Percentiles rank a stretch among this genome's conserved stretches.
Conservation (phyloP, 2,329 filamentous ascomycete species). For the Colletotrichum euphorbiae region DNA sequence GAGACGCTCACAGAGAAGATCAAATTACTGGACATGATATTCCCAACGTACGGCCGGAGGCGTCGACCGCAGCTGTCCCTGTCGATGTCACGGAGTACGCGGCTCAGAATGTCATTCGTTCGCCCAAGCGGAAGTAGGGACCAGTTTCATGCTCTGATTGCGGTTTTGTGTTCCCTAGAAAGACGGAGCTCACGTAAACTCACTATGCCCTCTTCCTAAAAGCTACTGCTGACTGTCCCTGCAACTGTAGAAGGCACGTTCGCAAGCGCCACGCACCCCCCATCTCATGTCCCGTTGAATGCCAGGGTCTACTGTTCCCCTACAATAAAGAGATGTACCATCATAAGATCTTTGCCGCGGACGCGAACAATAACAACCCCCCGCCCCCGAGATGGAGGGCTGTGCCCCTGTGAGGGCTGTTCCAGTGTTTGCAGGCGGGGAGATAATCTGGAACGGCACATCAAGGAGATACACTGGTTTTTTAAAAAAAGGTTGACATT, state of each 20-base stretch:
- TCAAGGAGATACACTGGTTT: neutral
- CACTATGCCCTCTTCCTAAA: neutral
- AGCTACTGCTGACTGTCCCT: neutral
- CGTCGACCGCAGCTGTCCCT: neutral
- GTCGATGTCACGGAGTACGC: neutral
- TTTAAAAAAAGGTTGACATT: neutral
- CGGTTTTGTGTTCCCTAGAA: neutral
- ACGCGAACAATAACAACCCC: neutral
- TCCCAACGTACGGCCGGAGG: too few relatives aligned
- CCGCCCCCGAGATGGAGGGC: neutral
- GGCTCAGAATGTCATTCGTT: neutral
- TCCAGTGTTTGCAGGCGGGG: neutral
- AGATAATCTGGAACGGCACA: conserved; percentile 4
- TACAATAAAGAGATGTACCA: conserved; percentile 12
- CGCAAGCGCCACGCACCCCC: neutral
- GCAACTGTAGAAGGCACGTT: too few relatives aligned
- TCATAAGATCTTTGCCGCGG: neutral
- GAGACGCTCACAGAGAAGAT: too few relatives aligned
- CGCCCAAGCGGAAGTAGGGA: neutral
- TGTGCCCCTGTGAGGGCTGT: neutral
- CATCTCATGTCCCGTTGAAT: neutral
- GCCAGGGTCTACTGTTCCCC: neutral
- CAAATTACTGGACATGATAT: too few relatives aligned
- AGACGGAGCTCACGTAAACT: neutral
- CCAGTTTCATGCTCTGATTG: neutral